These are phyloP conservation scores for Phytophthora litchii DNA, from an alignment of 352 stramenopile genomes.

Conservation along the genomic window DNA sequence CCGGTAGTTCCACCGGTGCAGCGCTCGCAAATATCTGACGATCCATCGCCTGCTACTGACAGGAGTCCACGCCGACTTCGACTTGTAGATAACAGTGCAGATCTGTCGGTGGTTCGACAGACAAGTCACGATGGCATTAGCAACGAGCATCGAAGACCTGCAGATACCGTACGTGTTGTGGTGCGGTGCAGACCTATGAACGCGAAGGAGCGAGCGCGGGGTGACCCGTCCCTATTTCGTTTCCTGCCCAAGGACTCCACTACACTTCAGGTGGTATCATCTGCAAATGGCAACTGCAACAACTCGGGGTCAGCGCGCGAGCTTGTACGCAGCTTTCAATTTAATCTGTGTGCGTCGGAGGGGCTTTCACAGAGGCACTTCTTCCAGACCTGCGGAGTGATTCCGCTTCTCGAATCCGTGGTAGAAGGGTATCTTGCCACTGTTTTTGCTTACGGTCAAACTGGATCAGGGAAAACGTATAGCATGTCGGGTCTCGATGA, in stretches of 20 bases:
- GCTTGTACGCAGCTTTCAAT: constrained; percentile 78
- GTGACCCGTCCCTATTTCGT: constrained; percentile 60
- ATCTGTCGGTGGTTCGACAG: constrained; percentile 13
- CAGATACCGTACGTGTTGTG: constrained; percentile 59
- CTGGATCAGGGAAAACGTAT: constrained; percentile 74
- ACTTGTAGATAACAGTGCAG: constrained; percentile 3
- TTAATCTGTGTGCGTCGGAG: constrained; percentile 73
- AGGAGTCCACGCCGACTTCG: constrained; percentile 13
- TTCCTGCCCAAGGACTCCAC: constrained; percentile 51
- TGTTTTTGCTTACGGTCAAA: constrained; percentile 74
- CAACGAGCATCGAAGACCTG: not conserved
- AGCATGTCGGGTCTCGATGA: constrained; percentile 84
- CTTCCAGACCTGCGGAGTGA: constrained; percentile 64
- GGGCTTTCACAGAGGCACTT: constrained; percentile 67
- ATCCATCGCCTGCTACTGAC: not conserved
- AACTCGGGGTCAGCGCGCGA: constrained; percentile 39
- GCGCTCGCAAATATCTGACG: constrained; percentile 10
- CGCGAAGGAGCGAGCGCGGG: constrained; percentile 44
- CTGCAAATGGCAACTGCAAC: constrained; percentile 25
- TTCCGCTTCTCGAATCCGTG: constrained; percentile 67
- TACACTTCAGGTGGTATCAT: constrained; percentile 65
- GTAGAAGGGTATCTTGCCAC: constrained; percentile 74
- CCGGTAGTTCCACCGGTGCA: constrained; percentile 10
- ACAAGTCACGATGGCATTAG: not conserved
- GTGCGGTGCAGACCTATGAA: constrained; percentile 75